Conservation (phyloP, 768 basidiomycete species). For the Ephemerocybe angulata region DNA sequence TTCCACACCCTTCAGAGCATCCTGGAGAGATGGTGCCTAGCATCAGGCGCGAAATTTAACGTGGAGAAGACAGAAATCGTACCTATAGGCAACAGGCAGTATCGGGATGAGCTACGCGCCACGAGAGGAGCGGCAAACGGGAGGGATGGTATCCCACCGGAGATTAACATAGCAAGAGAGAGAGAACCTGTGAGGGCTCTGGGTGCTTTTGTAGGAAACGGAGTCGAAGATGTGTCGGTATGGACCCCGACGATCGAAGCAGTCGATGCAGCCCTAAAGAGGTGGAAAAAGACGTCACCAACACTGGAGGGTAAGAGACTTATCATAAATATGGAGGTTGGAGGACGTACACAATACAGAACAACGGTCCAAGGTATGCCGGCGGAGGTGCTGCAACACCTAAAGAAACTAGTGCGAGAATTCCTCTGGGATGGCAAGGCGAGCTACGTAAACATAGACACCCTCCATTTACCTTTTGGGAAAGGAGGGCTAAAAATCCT, state of each 20-base stretch:
- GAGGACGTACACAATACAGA: not conserved
- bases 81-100: not conserved
- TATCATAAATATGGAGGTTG: not conserved
- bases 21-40: not conserved
- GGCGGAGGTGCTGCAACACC: not conserved
- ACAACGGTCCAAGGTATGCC: constrained; percentile 3
- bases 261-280: not conserved
- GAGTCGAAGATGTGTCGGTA: not conserved
- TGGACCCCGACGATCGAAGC: constrained; percentile 1
- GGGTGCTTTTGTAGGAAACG: not conserved
- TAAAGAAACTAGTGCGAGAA: not conserved
- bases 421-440: not conserved
- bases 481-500: constrained; percentile 15
- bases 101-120: not conserved
- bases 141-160: not conserved
- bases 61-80: not conserved
- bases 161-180: not conserved
- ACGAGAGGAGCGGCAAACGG: too few relatives aligned
- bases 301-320: not conserved
- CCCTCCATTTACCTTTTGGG: constrained; percentile 1
- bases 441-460: constrained; percentile 1
- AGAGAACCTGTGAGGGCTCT: not conserved
- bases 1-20: not conserved
- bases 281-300: not conserved
- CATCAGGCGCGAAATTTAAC: constrained; percentile 2